Base-by-base conservation (phyloP, 202 grass and related monocot genomes). In the Alloteropsis angusta region DNA sequence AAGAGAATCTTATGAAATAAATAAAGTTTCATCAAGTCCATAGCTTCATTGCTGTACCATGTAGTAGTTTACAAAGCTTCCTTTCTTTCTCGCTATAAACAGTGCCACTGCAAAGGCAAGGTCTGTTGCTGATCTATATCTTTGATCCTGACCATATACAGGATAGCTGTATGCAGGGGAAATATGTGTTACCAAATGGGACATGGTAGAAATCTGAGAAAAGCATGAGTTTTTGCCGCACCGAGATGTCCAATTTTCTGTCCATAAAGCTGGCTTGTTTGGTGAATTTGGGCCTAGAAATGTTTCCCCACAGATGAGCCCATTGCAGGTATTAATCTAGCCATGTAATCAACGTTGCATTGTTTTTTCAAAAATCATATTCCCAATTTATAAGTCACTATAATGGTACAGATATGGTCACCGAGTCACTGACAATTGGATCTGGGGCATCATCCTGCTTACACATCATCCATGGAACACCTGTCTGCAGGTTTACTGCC, bases 51-150 rank as follows among this genome's bases (percentile, higher is more conserved):
- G 46, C 11, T 71, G 34, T 92, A 98, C 89, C 95, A 98, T 98
- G 84, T 94, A 98, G 66, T 98, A 98, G 73, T 89, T 98, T 75
- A 94, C 85, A 89, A 89, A 98, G 50, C 85, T 98, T 74, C 95
- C 95, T 42, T 83, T 78, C 67, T 89, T 94, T 65, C 79, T 88
- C 15, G 85, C 89, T 50, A 94, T 81, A 37, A 94, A 97, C 19
- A 87, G 71, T 67, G 91, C 83, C 42, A 86, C 83, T 68, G 91
- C 73, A 71, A 98, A 98, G 28, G 94, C 65, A 8, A 94, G 76
- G 60, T 97, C 94, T 88, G 88, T 48, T 68, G 88, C 73, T 42
- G 94, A 81, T 72, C 94, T 90, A 64, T 65, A 37, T 78, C 58
- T 85, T 68, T 79, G 79, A 44, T 92, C 87, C 44, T 89, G 82